phyloP scores from a whole-genome alignment of 495 filamentous ascomycete genomes.

The Opeltia flavorubescens region DNA sequence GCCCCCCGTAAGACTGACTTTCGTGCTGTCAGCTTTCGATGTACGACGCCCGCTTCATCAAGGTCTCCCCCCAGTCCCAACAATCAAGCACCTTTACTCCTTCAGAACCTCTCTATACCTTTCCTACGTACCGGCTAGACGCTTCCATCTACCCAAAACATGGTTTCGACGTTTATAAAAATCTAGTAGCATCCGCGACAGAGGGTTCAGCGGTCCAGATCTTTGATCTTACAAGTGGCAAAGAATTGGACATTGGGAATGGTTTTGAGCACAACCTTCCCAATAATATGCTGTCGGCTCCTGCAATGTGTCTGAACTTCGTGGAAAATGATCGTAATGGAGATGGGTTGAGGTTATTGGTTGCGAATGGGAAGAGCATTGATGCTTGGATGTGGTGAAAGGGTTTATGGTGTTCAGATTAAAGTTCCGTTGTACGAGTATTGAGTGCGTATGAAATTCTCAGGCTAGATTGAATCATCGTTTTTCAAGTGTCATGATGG shows the following conservation, averaged over 20 bases:
- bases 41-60: conserved; percentile 3
- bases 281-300: background rate
- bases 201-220: conserved; percentile 1
- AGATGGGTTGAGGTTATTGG: conserved; percentile 2
- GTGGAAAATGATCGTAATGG: background rate
- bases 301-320: conserved; percentile 6
- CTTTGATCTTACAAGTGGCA: conserved; percentile 5
- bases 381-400: conserved; percentile 9
- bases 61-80: background rate
- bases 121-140: background rate
- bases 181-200: conserved; percentile 5
- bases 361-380: background rate
- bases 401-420: too few relatives aligned
- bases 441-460: too few relatives aligned
- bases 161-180: conserved; percentile 5
- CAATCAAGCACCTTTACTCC: background rate
- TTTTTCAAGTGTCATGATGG: too few relatives aligned
- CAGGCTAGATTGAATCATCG: too few relatives aligned
- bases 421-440: too few relatives aligned
- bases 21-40: background rate
- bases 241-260: conserved; percentile 1
- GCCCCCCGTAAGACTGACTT: background rate
- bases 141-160: background rate
- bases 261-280: background rate
- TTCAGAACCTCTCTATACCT: background rate